Percentiles rank a stretch among this genome's conserved stretches.
phyloP scores from a whole-genome alignment of 1,139 yeast species.

The Nakaseomyces bracarensis region DNA sequence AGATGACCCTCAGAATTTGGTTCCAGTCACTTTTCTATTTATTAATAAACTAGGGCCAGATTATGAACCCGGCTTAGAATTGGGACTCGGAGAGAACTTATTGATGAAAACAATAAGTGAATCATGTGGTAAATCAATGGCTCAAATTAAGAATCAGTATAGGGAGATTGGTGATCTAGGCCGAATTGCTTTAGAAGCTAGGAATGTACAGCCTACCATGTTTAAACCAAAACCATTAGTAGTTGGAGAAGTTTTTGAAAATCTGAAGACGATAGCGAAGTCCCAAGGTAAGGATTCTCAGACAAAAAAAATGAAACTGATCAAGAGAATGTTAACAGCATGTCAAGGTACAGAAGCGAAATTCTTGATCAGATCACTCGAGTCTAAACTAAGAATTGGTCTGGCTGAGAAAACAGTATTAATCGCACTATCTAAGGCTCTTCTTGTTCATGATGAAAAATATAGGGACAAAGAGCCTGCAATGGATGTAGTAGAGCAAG shows the following conservation, averaged over 20 bases:
- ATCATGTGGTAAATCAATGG: constrained; percentile 72
- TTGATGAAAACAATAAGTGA: constrained; percentile 83
- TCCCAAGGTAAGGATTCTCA: constrained; percentile 83
- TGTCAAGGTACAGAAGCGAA: constrained; percentile 88
- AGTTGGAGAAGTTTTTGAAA: constrained; percentile 62
- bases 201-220: constrained; percentile 86
- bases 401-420: constrained; percentile 89
- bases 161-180: constrained; percentile 86
- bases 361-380: constrained; percentile 78
- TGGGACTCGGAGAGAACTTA: constrained; percentile 87
- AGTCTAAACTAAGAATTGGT: constrained; percentile 88
- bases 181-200: constrained; percentile 71
- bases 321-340: constrained; percentile 77
- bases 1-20: constrained; percentile 50
- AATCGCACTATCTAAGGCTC: constrained; percentile 76
- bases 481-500: constrained; percentile 40
- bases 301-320: constrained; percentile 60
- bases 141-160: constrained; percentile 66
- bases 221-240: constrained; percentile 80
- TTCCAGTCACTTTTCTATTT: constrained; percentile 70
- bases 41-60: constrained; percentile 92
- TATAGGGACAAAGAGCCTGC: constrained; percentile 16
- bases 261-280: constrained; percentile 68
- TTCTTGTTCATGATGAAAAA: constrained; percentile 48
- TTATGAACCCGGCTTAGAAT: constrained; percentile 75